A percentile compares a stretch with the other conserved stretches of the same genome.
Evolutionary conservation across 2,329 filamentous ascomycete genomes (phyloP).

Genomic region (Dothideomycetes sp.): DNA sequence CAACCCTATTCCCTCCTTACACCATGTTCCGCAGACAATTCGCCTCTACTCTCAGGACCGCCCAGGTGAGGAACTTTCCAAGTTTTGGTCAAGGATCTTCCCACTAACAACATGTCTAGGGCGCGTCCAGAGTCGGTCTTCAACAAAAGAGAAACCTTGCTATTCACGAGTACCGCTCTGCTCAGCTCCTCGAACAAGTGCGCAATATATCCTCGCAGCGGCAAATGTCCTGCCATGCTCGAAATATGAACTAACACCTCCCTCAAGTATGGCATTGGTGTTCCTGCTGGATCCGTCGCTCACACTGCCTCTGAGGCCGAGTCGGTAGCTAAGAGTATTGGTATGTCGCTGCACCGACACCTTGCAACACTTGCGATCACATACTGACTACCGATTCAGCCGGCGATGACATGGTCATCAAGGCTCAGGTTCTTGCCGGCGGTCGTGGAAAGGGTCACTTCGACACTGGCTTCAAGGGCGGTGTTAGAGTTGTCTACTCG

Average conservation of each 20-base stretch:
- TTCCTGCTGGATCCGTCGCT: constrained; percentile 83
- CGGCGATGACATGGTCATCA: constrained; percentile 96
- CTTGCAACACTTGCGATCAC: constrained; percentile 1
- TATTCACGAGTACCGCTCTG: constrained; percentile 97
- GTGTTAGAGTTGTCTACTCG: constrained; percentile 98
- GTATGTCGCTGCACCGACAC: constrained; percentile 34
- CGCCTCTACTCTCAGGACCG: constrained; percentile 67
- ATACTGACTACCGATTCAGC: constrained; percentile 32
- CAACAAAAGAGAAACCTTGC: constrained; percentile 46
- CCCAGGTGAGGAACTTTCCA: constrained; percentile 48
- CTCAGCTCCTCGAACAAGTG: constrained; percentile 69
- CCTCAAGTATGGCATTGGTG: constrained; percentile 78
- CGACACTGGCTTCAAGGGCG: constrained; percentile 97
- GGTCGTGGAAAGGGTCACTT: constrained; percentile 96
- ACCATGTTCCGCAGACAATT: constrained; percentile 76
- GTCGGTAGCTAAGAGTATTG: constrained; percentile 78
- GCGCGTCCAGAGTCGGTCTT: constrained; percentile 45
- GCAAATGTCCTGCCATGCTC: no score
- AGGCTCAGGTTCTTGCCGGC: constrained; percentile 96
- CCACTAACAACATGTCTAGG: constrained; percentile 30
- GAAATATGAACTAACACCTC: constrained; percentile 17
- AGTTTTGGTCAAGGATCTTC: constrained; percentile 14
- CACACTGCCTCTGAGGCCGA: constrained; percentile 78
- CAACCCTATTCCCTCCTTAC: no score
- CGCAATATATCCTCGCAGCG: constrained; percentile 12